These are phyloP conservation scores for Shiraia sp. DNA, from an alignment of 2,329 filamentous ascomycete species.

Conservation along the genomic window DNA sequence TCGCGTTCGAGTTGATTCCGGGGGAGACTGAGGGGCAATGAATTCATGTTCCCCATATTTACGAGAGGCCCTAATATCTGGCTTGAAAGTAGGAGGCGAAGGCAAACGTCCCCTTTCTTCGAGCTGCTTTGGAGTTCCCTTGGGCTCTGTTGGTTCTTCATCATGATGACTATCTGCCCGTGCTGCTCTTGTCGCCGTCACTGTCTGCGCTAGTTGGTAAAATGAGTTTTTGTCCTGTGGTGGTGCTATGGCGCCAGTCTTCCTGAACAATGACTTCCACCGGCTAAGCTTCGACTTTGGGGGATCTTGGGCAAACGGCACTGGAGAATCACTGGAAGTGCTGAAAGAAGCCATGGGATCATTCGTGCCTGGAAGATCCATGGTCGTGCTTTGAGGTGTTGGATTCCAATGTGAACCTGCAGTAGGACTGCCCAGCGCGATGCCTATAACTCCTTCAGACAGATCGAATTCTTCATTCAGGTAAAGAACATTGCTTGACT, in stretches of 20 bases:
- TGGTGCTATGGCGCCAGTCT: constrained; percentile 25
- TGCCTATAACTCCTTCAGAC: constrained; percentile 40
- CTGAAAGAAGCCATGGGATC: constrained; percentile 15
- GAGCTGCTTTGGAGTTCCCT: constrained; percentile 13
- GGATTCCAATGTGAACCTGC: constrained; percentile 34
- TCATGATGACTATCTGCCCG: constrained; percentile 41
- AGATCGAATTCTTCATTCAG: constrained; percentile 33
- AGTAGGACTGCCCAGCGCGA: constrained; percentile 46
- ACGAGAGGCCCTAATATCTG: constrained; percentile 35
- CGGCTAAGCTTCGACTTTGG: constrained; percentile 43
- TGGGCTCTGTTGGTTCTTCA: constrained; percentile 25
- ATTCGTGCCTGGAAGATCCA: constrained; percentile 3
- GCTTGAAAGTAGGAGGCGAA: constrained; percentile 35
- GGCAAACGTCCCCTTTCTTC: constrained; percentile 19
- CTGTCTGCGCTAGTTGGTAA: constrained; percentile 39
- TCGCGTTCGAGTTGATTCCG: constrained; percentile 11
- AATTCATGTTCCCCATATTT: constrained; percentile 24
- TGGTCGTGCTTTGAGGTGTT: constrained; percentile 20
- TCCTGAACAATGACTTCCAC: constrained; percentile 47
- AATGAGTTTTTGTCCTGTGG: constrained; percentile 34
- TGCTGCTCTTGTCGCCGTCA: constrained; percentile 14
- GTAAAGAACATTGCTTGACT: constrained; percentile 36
- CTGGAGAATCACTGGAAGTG: constrained; percentile 9
- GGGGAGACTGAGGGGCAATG: constrained; percentile 12
- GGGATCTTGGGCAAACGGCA: constrained; percentile 15